Percentiles rank a stretch among this genome's conserved stretches.
phyloP scores from a whole-genome alignment of 2,329 filamentous ascomycete genomes.

The Dryadomyces quercivorus region DNA sequence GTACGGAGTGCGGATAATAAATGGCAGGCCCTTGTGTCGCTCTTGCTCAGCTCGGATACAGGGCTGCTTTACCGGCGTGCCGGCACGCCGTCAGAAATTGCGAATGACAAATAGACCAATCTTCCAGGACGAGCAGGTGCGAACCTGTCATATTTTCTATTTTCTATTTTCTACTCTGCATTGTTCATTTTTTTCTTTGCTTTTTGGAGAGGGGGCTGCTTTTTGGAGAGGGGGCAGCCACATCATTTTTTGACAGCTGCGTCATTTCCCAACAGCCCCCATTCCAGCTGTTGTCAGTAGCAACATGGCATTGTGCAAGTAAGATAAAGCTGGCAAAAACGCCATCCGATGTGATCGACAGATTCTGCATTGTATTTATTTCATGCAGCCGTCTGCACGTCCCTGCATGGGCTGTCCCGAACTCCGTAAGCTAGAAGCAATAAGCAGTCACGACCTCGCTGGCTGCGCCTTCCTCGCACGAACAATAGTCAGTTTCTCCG shows the following conservation, averaged over 20 bases:
- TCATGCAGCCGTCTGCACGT: no score
- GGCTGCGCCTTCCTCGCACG: background rate
- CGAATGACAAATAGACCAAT: background rate
- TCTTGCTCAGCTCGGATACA: background rate
- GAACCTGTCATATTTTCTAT: background rate
- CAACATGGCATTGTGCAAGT: background rate
- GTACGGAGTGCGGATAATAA: no score
- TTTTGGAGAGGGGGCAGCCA: no score
- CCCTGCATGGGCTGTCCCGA: background rate
- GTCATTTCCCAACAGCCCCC: background rate
- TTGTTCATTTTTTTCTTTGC: background rate
- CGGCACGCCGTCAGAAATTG: background rate
- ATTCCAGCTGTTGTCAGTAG: constrained; percentile 1
- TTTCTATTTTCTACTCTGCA: background rate
- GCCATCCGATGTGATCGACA: no score
- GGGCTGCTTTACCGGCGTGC: background rate
- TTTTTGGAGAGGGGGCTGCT: background rate
- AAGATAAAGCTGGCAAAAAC: no score
- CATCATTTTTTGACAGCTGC: background rate
- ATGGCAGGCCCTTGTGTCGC: no score
- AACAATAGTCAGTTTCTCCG: background rate
- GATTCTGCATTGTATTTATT: no score
- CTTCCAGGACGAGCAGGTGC: no score
- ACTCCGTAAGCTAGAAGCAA: no score
- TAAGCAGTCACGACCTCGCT: background rate